A percentile compares a stretch with the other conserved stretches of the same genome.
phyloP scores from a whole-genome alignment of 805 yeast genomes.

The Yamadazyma endophytica region DNA sequence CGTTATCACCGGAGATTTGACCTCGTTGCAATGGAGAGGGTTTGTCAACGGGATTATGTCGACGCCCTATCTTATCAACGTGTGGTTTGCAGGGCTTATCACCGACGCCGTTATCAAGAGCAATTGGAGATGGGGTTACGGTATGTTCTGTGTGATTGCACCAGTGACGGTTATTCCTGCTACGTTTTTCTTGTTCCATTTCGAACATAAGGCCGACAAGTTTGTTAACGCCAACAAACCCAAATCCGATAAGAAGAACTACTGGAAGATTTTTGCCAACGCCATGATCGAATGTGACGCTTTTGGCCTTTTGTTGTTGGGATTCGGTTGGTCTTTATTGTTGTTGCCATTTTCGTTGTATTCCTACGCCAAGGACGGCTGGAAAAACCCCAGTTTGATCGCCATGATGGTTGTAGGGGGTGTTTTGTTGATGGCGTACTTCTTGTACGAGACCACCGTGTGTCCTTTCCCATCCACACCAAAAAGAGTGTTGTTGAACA shows the following conservation, averaged over 20 bases:
- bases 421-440: constrained; percentile 26
- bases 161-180: constrained; percentile 38
- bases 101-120: constrained; percentile 22
- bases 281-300: constrained; percentile 33
- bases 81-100: constrained; percentile 40
- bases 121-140: constrained; percentile 54
- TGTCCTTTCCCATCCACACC: constrained; percentile 38
- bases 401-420: constrained; percentile 42
- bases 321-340: constrained; percentile 35
- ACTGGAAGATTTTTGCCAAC: background rate
- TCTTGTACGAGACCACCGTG: constrained; percentile 29
- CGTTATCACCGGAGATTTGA: constrained; percentile 19
- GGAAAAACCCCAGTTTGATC: constrained; percentile 37
- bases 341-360: constrained; percentile 37
- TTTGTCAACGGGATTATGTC: constrained; percentile 15
- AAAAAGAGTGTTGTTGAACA: constrained; percentile 24
- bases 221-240: constrained; percentile 5
- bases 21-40: constrained; percentile 23
- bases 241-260: constrained; percentile 1
- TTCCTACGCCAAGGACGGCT: constrained; percentile 25
- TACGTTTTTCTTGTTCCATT: constrained; percentile 21
- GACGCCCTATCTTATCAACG: constrained; percentile 39
- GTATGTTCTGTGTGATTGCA: constrained; percentile 43
- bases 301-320: constrained; percentile 32
- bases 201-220: constrained; percentile 26